These are phyloP conservation scores for Botryotinia globosa DNA, from an alignment of 2,329 filamentous ascomycete species.

Conservation along the genomic window DNA sequence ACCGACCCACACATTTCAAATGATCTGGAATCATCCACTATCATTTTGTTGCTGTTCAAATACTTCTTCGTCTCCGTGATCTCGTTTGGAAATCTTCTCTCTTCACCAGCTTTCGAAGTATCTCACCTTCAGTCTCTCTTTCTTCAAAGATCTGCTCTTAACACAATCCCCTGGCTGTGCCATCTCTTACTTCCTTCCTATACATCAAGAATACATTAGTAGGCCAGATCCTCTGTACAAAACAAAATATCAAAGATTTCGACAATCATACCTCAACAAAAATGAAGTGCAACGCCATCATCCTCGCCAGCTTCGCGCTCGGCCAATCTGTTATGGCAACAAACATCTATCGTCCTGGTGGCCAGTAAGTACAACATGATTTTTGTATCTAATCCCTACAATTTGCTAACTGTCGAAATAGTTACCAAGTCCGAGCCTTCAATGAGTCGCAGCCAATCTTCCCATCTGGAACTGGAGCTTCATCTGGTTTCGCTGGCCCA, in stretches of 20 bases:
- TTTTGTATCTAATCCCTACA: background rate
- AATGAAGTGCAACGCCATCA: conserved; percentile 20
- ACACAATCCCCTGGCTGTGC: conserved; percentile 17
- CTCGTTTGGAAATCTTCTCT: background rate
- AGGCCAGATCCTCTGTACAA: conserved; percentile 15
- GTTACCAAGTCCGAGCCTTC: conserved; percentile 1
- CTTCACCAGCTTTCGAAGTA: conserved; percentile 16
- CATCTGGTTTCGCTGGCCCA: background rate
- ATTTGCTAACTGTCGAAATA: background rate
- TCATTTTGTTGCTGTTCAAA: conserved; percentile 11
- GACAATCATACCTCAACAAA: background rate
- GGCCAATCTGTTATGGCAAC: conserved; percentile 20
- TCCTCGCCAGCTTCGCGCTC: conserved; percentile 18
- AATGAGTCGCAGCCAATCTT: background rate
- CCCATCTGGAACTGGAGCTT: conserved; percentile 3
- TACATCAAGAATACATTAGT: conserved; percentile 10
- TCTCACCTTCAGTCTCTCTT: conserved; percentile 18
- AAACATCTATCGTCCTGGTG: conserved; percentile 15
- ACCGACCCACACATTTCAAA: conserved; percentile 7
- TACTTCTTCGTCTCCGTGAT: background rate
- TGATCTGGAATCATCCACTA: conserved; percentile 15
- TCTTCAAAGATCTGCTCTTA: conserved; percentile 13
- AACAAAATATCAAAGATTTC: background rate
- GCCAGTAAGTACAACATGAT: conserved; percentile 7
- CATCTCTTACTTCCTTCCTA: conserved; percentile 10